Evolutionary conservation across 2,329 filamentous ascomycete species (phyloP), one percentile per base, ranked within the genome.

Genomic region (Fusarium torulosum): DNA sequence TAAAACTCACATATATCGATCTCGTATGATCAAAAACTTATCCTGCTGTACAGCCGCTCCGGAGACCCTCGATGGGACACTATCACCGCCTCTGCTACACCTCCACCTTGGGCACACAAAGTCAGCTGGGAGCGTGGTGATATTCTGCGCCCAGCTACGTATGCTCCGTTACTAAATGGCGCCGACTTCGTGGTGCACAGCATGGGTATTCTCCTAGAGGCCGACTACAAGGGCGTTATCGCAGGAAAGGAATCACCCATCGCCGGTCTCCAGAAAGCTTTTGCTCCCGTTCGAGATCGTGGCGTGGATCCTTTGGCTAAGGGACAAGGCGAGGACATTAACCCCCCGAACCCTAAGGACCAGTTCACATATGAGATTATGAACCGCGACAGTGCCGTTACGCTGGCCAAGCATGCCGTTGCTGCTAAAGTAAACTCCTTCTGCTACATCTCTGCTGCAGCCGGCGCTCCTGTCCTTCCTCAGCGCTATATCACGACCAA

Each of bases 361-460:
- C 91, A 96, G 79, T 84, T 97, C 73, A 97, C 95, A 19, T 99
- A 99, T 82, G 96, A 98, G 82, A 85, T 94, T 63, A 97, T 99
- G 93, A 99, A 99, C 81, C 88, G 96, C 58, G 95, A 98, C 80
- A 88, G 84, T 81, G 95, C 95, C 46, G 88, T 98, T 63, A 86
- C 90, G 54, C 85, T 97, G 15, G 96, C 95, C 15, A 88, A 90
- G 74, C 92, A 95, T 76, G 89, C 94, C 3, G 85, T 85, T 25
- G 81, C 81, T 33, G 87, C 88, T 61, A 84, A 88, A 35, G 90
- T 90, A 15, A 80, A 84, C 19, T 88, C 89, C 0, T 97, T 97
- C 76, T 88, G 91, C 61, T 98, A 93, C 82, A 90, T 99, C 63
- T 97, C 94, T 35, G 96, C 96, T 3, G 92, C 93, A 0, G 93